Conservation (phyloP, 129 eudicot genomes). For the sunflower (Helianthus annuus) region HanXRQr2.0-SUNRISE NC_035445.2:173054677-173055176, state of each 20-base stretch:
- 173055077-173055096: slow-evolving; percentile 15
- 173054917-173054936: neutral
- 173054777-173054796: slow-evolving; percentile 4
- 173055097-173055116: slow-evolving; percentile 1
- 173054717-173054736: neutral
- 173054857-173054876: neutral
- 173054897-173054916: neutral
- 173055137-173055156: neutral
- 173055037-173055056: neutral
- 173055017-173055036: neutral
- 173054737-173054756: neutral
- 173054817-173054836: no score
- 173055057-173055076: no score
- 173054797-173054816: no score
- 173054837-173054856: no score
- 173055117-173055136: slow-evolving; percentile 24
- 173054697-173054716: neutral
- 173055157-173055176: neutral
- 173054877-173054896: neutral
- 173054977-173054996: no score
- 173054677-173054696: slow-evolving; percentile 10
- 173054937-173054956: neutral
- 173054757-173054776: neutral
- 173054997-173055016: neutral
- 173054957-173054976: neutral